Percentiles rank a stretch among this genome's conserved stretches.
phyloP scores from a whole-genome alignment of 2,329 filamentous ascomycete species.

The Cladorrhinum sp. region DNA sequence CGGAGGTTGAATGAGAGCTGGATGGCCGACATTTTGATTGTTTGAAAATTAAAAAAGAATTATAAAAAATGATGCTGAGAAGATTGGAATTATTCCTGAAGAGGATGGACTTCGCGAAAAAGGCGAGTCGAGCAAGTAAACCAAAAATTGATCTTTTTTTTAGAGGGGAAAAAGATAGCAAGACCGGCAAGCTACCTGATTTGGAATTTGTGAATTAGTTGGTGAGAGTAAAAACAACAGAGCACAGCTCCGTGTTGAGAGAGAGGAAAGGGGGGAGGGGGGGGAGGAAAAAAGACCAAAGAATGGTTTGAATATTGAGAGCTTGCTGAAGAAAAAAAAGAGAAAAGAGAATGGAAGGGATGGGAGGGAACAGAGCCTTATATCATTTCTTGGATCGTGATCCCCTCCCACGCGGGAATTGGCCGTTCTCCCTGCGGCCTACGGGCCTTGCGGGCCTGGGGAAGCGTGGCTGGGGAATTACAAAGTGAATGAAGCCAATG shows the following conservation, averaged over 20 bases:
- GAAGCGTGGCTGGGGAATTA: conserved; percentile 16
- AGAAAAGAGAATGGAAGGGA: conserved; percentile 40
- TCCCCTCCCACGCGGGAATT: background rate
- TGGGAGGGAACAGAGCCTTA: conserved; percentile 40
- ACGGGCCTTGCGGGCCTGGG: background rate
- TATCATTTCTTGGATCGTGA: conserved; percentile 30
- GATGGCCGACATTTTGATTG: conserved; percentile 74
- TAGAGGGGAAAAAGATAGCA: conserved; percentile 28
- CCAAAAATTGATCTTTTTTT: conserved; percentile 45
- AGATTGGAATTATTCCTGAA: conserved; percentile 1
- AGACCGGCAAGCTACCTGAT: conserved; percentile 47
- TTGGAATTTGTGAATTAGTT: conserved; percentile 32
- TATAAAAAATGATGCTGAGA: conserved; percentile 31
- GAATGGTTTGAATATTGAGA: conserved; percentile 53
- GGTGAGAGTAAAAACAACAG: conserved; percentile 29
- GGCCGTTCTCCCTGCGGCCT: background rate
- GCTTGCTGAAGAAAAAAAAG: conserved; percentile 64
- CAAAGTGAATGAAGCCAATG: conserved; percentile 19
- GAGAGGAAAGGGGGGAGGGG: conserved; percentile 23
- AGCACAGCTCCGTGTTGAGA: conserved; percentile 36
- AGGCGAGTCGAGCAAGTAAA: conserved; percentile 52
- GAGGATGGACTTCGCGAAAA: conserved; percentile 38
- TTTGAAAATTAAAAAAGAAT: conserved; percentile 27
- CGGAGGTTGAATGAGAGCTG: conserved; percentile 95
- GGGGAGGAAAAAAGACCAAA: conserved; percentile 46